Conservation (phyloP, 331 rosid genomes). For the Prunus yedoensis region DNA sequence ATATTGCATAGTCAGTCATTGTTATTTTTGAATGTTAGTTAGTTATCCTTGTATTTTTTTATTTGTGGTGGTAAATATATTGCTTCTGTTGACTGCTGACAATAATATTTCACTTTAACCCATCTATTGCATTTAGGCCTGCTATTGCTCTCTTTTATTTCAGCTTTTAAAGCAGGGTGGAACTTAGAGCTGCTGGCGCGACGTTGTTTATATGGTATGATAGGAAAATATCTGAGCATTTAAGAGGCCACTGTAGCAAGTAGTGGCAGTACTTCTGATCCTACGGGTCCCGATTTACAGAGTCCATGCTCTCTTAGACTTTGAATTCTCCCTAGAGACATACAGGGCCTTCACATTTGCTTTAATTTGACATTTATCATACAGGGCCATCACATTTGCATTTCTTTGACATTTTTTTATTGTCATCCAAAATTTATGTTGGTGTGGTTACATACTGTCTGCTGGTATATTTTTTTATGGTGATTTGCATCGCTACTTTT, state of each 20-base stretch:
- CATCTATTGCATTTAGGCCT: slow-evolving; percentile 78
- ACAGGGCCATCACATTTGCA: background rate
- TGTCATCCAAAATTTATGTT: background rate
- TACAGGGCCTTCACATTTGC: slow-evolving; percentile 1
- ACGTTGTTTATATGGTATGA: slow-evolving; percentile 85
- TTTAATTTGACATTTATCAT: background rate
- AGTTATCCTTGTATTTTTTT: slow-evolving; percentile 5
- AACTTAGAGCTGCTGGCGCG: slow-evolving; percentile 89
- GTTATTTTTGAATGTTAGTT: background rate
- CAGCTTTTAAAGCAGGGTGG: slow-evolving; percentile 88
- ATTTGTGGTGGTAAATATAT: slow-evolving; percentile 17
- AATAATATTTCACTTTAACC: slow-evolving; percentile 56
- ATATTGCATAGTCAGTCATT: background rate
- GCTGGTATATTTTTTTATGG: background rate
- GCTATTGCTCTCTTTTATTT: slow-evolving; percentile 70
- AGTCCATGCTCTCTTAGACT: slow-evolving; percentile 6
- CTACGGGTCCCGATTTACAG: slow-evolving; percentile 23
- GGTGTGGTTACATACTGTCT: background rate
- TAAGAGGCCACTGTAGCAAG: slow-evolving; percentile 58
- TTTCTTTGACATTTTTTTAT: background rate
- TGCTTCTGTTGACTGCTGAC: slow-evolving; percentile 35
- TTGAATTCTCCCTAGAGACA: slow-evolving; percentile 5
- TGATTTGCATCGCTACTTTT: background rate
- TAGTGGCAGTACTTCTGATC: slow-evolving; percentile 46
- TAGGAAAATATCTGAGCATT: slow-evolving; percentile 71